Conservation (phyloP, 225 moss, liverwort and hornwort genomes). For the Bryoerythrophyllum caledonicum region DNA sequence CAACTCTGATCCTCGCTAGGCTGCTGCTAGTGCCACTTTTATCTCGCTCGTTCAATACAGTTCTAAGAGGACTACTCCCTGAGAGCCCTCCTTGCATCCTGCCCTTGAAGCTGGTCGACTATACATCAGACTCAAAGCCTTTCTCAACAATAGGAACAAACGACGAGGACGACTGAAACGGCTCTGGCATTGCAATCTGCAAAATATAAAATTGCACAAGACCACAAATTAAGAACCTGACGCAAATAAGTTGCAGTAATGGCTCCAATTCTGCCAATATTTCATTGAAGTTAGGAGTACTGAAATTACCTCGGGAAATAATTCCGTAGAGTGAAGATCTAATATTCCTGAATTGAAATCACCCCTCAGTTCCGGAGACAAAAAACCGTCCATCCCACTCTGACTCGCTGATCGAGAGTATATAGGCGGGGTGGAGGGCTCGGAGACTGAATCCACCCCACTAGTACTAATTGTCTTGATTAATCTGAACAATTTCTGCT, state of each 20-base stretch:
- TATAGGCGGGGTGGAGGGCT: slow-evolving; percentile 83
- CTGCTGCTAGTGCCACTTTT: slow-evolving; percentile 71
- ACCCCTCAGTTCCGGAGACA: slow-evolving; percentile 95
- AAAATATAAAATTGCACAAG: slow-evolving; percentile 10
- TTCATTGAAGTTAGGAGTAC: not conserved
- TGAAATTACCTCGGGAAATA: slow-evolving; percentile 85
- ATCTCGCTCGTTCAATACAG: slow-evolving; percentile 82
- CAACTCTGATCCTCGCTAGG: slow-evolving; percentile 98
- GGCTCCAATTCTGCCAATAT: not conserved
- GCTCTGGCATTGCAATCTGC: slow-evolving; percentile 92
- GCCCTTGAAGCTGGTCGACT: slow-evolving; percentile 78
- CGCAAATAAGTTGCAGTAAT: not conserved
- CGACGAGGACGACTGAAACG: slow-evolving; percentile 88
- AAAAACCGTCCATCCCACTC: slow-evolving; percentile 92
- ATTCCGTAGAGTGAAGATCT: slow-evolving; percentile 96
- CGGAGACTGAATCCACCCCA: slow-evolving; percentile 69
- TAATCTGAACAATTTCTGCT: slow-evolving; percentile 93
- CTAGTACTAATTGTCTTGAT: slow-evolving; percentile 90
- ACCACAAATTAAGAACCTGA: slow-evolving; percentile 12
- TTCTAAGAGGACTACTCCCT: slow-evolving; percentile 84
- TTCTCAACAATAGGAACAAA: slow-evolving; percentile 87
- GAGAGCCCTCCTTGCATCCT: slow-evolving; percentile 67
- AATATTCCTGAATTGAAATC: slow-evolving; percentile 95
- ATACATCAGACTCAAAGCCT: slow-evolving; percentile 80
- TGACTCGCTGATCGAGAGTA: slow-evolving; percentile 70